Base-by-base conservation (phyloP, 495 filamentous ascomycete genomes). In the Neurospora sp. region DNA sequence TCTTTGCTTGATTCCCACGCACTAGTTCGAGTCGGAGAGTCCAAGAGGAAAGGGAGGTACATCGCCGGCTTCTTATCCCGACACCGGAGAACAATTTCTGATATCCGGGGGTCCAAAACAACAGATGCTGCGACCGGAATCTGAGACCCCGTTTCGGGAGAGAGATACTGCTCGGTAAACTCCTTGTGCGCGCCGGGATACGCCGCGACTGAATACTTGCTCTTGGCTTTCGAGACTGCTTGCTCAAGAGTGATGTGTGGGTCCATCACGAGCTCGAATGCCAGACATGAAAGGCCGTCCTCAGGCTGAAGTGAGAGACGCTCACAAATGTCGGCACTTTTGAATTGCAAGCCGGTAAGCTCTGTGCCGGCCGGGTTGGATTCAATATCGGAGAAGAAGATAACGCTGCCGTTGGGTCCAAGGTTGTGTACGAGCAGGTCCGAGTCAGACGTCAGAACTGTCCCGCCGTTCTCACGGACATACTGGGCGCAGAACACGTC, bases 361-460 rank as follows among this genome's bases (percentile, higher is more conserved):
- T 73, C 72, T 2, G 48, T 13, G 37, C 76, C 76, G 2, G 74
- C 42, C 7, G 54, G 54, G 15, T 66, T 66, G 28, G 28, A 66
- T 2, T 84, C 78, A 5, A 89, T 73, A 39, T 89, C 88, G 70
- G 84, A 80, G 31, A 93, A 81, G 75, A 92, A 89, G 5, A 88
- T 78, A 2, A 93, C 88, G 6, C 83, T 80, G 3, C 91, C 89
- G 24, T 84, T 48, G 0, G 75, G 36, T 3, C 90, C 91, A 5
- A 93, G 82, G 69, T 92, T 85, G 76, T 92, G 85, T 0, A 93
- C 83, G 28, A 93, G 82, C n/a, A 94, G 83, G 76, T 94, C 92
- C 0, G 92, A 94, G 76, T 94, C 92, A 34, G 85, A 87, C 9
- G 92, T 93, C 13, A 94, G 76, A 36, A 93, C 78, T 4, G 83